Evolutionary conservation across 2,329 filamentous ascomycete genomes (phyloP).

Genomic region (Arthrobotrys musiformis): DNA sequence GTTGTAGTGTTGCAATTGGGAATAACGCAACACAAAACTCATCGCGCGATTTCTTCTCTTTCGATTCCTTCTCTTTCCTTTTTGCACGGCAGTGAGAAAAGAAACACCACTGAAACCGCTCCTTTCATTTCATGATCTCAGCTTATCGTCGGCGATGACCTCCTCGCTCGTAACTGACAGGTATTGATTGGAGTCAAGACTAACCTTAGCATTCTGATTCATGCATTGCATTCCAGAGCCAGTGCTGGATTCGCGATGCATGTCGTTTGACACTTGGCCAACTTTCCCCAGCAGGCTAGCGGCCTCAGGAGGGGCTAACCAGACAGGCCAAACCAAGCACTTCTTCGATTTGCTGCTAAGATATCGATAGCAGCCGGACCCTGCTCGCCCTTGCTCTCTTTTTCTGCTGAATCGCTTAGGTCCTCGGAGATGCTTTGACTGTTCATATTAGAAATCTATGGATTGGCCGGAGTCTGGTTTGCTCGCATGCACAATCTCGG

Average conservation of each 20-base stretch:
- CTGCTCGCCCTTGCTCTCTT: conserved; percentile 11
- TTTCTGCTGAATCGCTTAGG: conserved; percentile 42
- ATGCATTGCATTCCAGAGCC: background rate
- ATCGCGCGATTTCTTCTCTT: too few species aligned
- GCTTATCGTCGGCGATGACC: background rate
- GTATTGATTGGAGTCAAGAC: background rate
- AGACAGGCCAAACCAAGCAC: background rate
- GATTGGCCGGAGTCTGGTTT: conserved; percentile 44
- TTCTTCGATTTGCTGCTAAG: conserved; percentile 14
- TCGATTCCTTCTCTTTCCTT: too few species aligned
- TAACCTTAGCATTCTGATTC: background rate
- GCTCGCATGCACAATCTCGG: conserved; percentile 49
- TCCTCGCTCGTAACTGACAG: background rate
- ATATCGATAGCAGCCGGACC: conserved; percentile 12
- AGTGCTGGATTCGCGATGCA: background rate
- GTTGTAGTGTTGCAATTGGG: conserved; percentile 4
- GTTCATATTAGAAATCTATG: conserved; percentile 46
- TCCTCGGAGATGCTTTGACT: conserved; percentile 52
- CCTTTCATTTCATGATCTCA: background rate
- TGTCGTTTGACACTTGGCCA: conserved; percentile 29
- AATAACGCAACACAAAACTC: background rate
- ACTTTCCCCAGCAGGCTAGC: conserved; percentile 19
- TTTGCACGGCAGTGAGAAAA: too few species aligned
- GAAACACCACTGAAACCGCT: background rate
- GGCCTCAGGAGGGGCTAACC: conserved; percentile 4